These are phyloP conservation scores for Pichia rugopelliculosa DNA, from an alignment of 805 yeast genomes.

Conservation along the genomic window DNA sequence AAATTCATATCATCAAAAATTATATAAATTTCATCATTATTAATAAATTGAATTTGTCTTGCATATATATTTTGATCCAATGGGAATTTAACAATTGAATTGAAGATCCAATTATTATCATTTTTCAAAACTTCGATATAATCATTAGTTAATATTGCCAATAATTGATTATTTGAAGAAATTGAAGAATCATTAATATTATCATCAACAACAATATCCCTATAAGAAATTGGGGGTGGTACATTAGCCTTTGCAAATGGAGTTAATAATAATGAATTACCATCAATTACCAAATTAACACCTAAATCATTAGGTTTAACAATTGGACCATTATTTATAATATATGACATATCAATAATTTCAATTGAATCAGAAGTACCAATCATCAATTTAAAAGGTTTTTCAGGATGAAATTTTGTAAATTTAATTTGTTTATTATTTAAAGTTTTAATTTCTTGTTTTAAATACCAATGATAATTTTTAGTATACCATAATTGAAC, in stretches of 20 bases:
- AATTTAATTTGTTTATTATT: conserved; percentile 31
- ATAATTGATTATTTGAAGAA: conserved; percentile 47
- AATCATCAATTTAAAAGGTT: conserved; percentile 66
- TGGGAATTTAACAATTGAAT: conserved; percentile 31
- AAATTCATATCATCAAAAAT: conserved; percentile 40
- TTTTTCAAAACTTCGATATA: conserved; percentile 40
- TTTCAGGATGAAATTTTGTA: conserved; percentile 83
- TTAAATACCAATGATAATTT: conserved; percentile 93
- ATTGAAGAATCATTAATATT: conserved; percentile 62
- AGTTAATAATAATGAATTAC: conserved; percentile 59
- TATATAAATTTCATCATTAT: conserved; percentile 47
- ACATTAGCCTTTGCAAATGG: conserved; percentile 80
- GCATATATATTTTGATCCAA: conserved; percentile 32
- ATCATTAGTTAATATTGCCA: conserved; percentile 51
- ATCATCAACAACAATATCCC: conserved; percentile 50
- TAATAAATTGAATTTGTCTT: conserved; percentile 59
- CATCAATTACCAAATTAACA: conserved; percentile 75
- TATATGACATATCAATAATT: conserved; percentile 60
- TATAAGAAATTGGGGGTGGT: conserved; percentile 87
- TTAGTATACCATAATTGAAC: conserved; percentile 88
- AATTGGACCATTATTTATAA: conserved; percentile 61
- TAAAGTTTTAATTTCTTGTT: conserved; percentile 55
- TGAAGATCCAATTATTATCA: conserved; percentile 41
- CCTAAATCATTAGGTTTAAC: conserved; percentile 67
- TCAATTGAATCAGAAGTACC: conserved; percentile 48